Evolutionary conservation across 2,329 filamentous ascomycete genomes (phyloP).

Genomic region (Hirsutella rhossiliensis): DNA sequence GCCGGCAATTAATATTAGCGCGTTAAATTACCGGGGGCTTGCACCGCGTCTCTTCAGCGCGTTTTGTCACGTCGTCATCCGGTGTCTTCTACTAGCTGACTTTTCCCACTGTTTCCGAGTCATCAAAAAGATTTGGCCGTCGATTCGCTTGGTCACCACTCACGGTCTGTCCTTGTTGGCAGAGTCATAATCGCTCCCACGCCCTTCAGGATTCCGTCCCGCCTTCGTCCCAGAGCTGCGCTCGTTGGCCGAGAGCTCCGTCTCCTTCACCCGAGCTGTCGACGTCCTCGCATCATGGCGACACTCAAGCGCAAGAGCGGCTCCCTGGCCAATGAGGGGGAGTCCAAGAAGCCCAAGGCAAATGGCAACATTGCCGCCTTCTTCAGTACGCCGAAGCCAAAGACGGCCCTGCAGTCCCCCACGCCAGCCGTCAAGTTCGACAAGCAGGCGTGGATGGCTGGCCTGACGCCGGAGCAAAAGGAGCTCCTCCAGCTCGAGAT

Average conservation of each 20-base stretch:
- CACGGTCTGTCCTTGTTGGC: too few relatives aligned
- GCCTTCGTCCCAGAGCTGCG: constrained; percentile 1
- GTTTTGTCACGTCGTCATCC: too few relatives aligned
- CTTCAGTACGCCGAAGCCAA: constrained; percentile 55
- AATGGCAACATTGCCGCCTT: constrained; percentile 81
- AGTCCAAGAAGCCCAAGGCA: constrained; percentile 59
- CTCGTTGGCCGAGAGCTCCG: constrained; percentile 1
- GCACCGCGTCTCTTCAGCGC: too few relatives aligned
- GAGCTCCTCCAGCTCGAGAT: constrained; percentile 80
- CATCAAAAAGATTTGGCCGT: too few relatives aligned
- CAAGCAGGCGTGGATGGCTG: constrained; percentile 80
- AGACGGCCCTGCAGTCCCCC: constrained; percentile 24
- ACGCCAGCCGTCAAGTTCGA: constrained; percentile 51
- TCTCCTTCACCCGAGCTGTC: constrained; percentile 6
- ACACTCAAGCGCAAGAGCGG: constrained; percentile 56
- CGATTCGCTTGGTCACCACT: too few relatives aligned
- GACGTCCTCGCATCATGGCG: constrained; percentile 29
- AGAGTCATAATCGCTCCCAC: too few relatives aligned
- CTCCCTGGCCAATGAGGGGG: constrained; percentile 25
- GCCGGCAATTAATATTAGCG: too few relatives aligned
- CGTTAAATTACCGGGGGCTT: too few relatives aligned
- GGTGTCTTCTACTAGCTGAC: too few relatives aligned
- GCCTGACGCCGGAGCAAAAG: constrained; percentile 70
- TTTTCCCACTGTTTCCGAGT: too few relatives aligned
- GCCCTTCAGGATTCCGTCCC: too few relatives aligned